Base-by-base conservation (phyloP, 2,329 filamentous ascomycete species). In the Penicillium janthinellum region DNA sequence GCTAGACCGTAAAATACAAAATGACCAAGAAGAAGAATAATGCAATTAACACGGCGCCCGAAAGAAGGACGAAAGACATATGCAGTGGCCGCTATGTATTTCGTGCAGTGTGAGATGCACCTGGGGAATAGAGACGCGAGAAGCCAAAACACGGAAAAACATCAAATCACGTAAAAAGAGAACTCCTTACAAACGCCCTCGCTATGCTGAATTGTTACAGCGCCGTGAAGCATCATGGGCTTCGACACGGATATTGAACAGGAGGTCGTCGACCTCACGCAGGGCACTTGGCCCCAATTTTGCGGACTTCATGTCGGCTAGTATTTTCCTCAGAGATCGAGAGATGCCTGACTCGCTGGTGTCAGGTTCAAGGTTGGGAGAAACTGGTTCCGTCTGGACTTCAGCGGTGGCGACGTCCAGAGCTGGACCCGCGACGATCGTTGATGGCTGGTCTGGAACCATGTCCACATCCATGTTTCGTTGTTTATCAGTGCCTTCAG, bases 191-290 rank as follows among this genome's bases (percentile, higher is more conserved):
- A 61, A 73, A 74, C 73, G 68, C 73, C 73, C 63, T 70, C 73
- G 73, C 73, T 75, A 75, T 75, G 73, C 72, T 67, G 63, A 64
- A 65, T 54, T 34, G 58, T 58, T 66, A 61, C 74, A 66, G 62
- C 89, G 82, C 68, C 80, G 80, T 68, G 87, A 87, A 15, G 90
- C 91, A 57, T 88, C 86, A 72, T 90, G 90, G 54, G 93, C 82
- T 73, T 90, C 87, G 63, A 85, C 83, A 73, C 90, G 88, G 64
- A 94, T 86, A 73, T 94, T 89, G 79, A 93, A 91, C 71, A 95
- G 82, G 67, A 91, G 78, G 71, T 93, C 89, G 70, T 95, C 91
- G 65, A 95, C 82, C 71, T 88, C 83, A 60, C 87, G 83, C 55
- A 92, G 85, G 61, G 91, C 87, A 11, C 84, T 81, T 11, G 85